These are phyloP conservation scores for Apiospora arundinis DNA, from an alignment of 2,329 filamentous ascomycete species.

Conservation along the genomic window DNA sequence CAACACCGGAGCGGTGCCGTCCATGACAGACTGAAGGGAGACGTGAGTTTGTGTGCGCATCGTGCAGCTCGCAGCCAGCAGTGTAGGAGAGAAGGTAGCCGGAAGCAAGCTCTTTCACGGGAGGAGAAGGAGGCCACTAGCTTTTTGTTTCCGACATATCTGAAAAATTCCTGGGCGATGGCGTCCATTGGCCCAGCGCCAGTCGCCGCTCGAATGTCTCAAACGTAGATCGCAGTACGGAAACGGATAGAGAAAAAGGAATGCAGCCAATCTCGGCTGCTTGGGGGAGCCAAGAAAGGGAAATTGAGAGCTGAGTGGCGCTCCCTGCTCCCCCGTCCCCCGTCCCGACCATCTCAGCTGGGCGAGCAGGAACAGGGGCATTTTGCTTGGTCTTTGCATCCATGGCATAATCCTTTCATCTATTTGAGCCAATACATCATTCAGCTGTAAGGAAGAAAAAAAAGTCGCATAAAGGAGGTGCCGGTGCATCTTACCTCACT, in stretches of 20 bases:
- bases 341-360: conserved; percentile 6
- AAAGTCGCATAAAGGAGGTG: background rate
- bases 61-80: background rate
- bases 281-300: conserved; percentile 7
- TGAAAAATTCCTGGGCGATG: background rate
- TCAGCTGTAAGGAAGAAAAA: background rate
- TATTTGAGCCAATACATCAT: background rate
- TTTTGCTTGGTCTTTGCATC: background rate
- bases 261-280: conserved; percentile 7
- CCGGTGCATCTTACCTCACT: background rate
- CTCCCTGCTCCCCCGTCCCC: background rate
- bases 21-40: conserved; percentile 1
- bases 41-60: conserved; percentile 1
- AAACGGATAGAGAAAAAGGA: conserved; percentile 17
- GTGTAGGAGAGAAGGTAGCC: background rate
- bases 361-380: background rate
- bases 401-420: background rate
- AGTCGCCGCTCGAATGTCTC: background rate
- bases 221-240: conserved; percentile 4
- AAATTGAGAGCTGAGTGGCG: conserved; percentile 5
- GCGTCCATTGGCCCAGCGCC: background rate
- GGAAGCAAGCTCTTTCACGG: conserved; percentile 2
- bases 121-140: background rate
- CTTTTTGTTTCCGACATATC: conserved; percentile 11
- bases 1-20: conserved; percentile 2